These are phyloP conservation scores for Xylona heveae DNA, from an alignment of 495 filamentous ascomycete genomes.

Conservation along the genomic window DNA sequence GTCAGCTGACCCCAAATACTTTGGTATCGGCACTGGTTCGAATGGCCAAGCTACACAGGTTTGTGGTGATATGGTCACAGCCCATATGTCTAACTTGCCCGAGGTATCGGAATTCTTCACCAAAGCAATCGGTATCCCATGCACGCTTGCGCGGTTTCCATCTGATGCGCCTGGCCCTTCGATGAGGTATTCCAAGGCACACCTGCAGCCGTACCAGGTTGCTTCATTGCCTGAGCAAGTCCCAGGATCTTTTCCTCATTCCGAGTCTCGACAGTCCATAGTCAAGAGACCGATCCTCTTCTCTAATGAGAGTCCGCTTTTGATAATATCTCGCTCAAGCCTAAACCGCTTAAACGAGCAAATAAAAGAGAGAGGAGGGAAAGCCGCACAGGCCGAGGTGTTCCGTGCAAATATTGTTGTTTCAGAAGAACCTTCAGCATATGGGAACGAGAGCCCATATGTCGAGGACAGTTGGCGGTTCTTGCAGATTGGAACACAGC, in stretches of 20 bases:
- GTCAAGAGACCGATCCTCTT: slow-evolving; percentile 43
- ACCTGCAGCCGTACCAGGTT: slow-evolving; percentile 33
- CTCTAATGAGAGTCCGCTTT: slow-evolving; percentile 82
- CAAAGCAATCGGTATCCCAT: slow-evolving; percentile 46
- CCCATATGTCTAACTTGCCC: slow-evolving; percentile 41
- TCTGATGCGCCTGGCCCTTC: slow-evolving; percentile 29
- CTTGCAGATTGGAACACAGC: slow-evolving; percentile 25
- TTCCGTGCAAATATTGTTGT: slow-evolving; percentile 77
- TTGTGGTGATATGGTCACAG: slow-evolving; percentile 54
- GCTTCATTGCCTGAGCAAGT: slow-evolving; percentile 30
- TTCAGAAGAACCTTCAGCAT: slow-evolving; percentile 23
- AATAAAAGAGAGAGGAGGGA: slow-evolving; percentile 35
- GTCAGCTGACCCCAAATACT: slow-evolving; percentile 32
- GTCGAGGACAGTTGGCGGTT: slow-evolving; percentile 27
- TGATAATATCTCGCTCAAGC: slow-evolving; percentile 61
- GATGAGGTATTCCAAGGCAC: slow-evolving; percentile 41
- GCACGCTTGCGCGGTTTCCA: slow-evolving; percentile 62
- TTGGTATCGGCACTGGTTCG: slow-evolving; percentile 8
- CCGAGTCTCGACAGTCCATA: slow-evolving; percentile 15
- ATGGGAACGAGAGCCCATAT: slow-evolving; percentile 30
- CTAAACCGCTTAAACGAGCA: slow-evolving; percentile 52
- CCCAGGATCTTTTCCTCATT: slow-evolving; percentile 26
- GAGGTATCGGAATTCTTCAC: slow-evolving; percentile 56
- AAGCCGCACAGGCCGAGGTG: slow-evolving; percentile 39
- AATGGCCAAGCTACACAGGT: slow-evolving; percentile 34